These are phyloP conservation scores for Olyra latifolia DNA, from an alignment of 176 grass and related monocot genomes.

Conservation along the genomic window DNA sequence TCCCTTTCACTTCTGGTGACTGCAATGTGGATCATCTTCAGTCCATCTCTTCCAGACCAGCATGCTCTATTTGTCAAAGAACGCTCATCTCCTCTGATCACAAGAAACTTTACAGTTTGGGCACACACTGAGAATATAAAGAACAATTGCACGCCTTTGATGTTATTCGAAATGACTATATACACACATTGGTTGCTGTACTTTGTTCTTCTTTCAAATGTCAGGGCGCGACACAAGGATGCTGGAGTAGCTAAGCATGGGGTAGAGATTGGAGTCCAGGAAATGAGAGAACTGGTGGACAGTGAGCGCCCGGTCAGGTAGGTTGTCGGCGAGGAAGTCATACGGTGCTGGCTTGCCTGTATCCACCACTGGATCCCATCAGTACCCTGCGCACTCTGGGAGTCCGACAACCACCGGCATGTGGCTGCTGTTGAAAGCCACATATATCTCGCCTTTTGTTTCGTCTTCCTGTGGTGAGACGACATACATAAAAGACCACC, in stretches of 20 bases:
- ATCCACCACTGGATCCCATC: conserved; percentile 82
- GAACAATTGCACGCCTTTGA: background rate
- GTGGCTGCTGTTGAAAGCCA: conserved; percentile 90
- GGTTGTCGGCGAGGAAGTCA: conserved; percentile 75
- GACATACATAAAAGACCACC: background rate
- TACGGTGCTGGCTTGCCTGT: conserved; percentile 71
- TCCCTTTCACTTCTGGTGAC: background rate
- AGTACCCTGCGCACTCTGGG: conserved; percentile 55
- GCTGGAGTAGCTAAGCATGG: conserved; percentile 83
- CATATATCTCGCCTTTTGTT: conserved; percentile 71
- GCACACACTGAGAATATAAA: background rate
- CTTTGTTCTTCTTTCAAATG: conserved; percentile 28
- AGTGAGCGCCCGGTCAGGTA: conserved; percentile 37
- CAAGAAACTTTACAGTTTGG: conserved; percentile 5
- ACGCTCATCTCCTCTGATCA: background rate
- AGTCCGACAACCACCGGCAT: conserved; percentile 47
- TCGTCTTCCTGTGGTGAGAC: conserved; percentile 49
- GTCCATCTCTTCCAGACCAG: background rate
- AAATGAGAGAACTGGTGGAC: conserved; percentile 61
- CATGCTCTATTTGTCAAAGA: background rate
- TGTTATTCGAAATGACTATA: background rate
- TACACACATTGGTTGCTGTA: background rate
- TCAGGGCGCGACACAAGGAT: conserved; percentile 52
- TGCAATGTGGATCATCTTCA: background rate
- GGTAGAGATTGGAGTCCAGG: conserved; percentile 75